Evolutionary conservation across 768 basidiomycete genomes (phyloP).

Genomic region (Suillus clintonianus): DNA sequence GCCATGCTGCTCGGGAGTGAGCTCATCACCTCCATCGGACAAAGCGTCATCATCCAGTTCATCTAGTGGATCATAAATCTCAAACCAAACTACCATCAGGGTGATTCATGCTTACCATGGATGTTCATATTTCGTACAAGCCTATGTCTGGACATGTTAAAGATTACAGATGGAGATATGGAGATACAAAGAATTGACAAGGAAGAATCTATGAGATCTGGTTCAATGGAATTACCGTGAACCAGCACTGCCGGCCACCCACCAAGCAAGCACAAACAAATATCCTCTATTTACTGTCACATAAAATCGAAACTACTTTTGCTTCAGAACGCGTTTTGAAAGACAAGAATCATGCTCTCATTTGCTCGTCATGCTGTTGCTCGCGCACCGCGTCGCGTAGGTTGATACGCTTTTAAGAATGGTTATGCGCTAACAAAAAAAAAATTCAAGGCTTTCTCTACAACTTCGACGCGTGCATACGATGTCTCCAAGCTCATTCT

Average conservation of each 20-base stretch:
- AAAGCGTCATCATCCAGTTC: conserved; percentile 84
- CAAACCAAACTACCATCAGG: neutral
- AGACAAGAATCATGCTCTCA: conserved; percentile 47
- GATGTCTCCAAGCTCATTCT: conserved; percentile 79
- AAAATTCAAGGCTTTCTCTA: conserved; percentile 60
- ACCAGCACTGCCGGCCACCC: neutral
- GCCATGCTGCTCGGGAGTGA: conserved; percentile 87
- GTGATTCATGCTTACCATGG: conserved; percentile 44
- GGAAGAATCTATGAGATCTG: neutral
- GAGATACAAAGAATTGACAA: conserved; percentile 8
- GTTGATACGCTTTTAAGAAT: conserved; percentile 18
- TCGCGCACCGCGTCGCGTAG: conserved; percentile 49
- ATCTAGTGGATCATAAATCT: conserved; percentile 45
- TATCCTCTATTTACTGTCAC: neutral
- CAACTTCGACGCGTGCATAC: conserved; percentile 49
- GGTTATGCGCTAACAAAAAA: neutral
- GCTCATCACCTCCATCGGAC: conserved; percentile 75
- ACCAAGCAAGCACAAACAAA: conserved; percentile 19
- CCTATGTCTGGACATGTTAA: conserved; percentile 88
- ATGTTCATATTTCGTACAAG: conserved; percentile 85
- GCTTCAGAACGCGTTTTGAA: neutral
- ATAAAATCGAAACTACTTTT: neutral
- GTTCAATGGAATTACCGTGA: neutral
- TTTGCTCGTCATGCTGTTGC: conserved; percentile 46
- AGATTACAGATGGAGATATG: conserved; percentile 10